A percentile compares a stretch with the other conserved stretches of the same genome.
These are phyloP conservation scores for Lepiota brunneoincarnata DNA, from an alignment of 768 basidiomycete genomes.

Conservation along the genomic window DNA sequence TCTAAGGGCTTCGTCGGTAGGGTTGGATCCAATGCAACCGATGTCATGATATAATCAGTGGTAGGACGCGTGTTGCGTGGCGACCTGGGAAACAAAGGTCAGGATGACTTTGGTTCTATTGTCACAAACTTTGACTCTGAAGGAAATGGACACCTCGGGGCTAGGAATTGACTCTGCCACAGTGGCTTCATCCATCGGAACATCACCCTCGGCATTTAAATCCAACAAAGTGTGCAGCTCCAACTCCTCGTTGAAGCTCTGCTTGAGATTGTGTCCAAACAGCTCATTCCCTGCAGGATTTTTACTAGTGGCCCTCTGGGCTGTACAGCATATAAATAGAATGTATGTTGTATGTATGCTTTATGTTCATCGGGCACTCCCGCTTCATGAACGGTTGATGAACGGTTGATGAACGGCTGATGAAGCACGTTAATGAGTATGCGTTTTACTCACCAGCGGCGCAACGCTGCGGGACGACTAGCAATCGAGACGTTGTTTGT, in stretches of 20 bases:
- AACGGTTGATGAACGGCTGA: too few relatives aligned
- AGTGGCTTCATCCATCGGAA: not conserved
- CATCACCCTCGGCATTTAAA: not conserved
- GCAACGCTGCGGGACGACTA: too few relatives aligned
- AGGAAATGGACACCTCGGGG: not conserved
- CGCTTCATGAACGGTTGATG: too few relatives aligned
- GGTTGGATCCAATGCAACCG: constrained; percentile 6
- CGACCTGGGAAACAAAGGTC: constrained; percentile 22
- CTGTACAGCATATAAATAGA: too few relatives aligned
- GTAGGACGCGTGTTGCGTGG: not conserved
- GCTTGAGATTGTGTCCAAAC: too few relatives aligned
- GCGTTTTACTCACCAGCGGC: too few relatives aligned
- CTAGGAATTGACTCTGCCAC: not conserved
- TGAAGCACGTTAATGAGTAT: too few relatives aligned
- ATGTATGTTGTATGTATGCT: too few relatives aligned
- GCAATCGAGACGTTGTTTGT: too few relatives aligned
- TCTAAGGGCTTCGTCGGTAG: constrained; percentile 8
- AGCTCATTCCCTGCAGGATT: too few relatives aligned
- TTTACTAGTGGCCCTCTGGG: too few relatives aligned
- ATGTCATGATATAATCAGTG: constrained; percentile 4
- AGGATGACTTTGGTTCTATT: not conserved
- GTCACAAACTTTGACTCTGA: not conserved
- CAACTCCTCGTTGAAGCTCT: not conserved
- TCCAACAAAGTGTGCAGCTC: not conserved
- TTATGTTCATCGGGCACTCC: too few relatives aligned